These are phyloP conservation scores for Debaryomyces udenii DNA, from an alignment of 1,139 yeast genomes.

Conservation along the genomic window DNA sequence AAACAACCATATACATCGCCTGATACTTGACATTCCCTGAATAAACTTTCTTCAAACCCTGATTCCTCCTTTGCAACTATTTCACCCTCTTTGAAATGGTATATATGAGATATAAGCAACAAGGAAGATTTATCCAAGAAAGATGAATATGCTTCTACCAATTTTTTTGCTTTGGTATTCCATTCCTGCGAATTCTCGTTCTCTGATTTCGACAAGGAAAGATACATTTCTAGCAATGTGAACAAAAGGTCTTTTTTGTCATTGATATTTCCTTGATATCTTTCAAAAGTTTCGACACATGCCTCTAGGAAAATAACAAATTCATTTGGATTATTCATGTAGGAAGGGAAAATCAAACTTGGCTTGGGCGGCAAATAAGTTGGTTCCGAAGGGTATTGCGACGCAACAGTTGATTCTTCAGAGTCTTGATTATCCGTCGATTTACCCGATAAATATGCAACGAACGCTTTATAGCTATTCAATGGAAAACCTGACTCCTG, in stretches of 20 bases:
- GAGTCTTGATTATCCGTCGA: slow-evolving; percentile 16
- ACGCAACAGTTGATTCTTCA: slow-evolving; percentile 14
- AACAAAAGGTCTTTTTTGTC: slow-evolving; percentile 75
- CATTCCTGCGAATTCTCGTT: slow-evolving; percentile 47
- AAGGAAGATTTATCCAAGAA: slow-evolving; percentile 62
- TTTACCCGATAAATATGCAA: slow-evolving; percentile 57
- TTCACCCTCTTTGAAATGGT: slow-evolving; percentile 56
- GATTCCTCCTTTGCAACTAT: slow-evolving; percentile 35
- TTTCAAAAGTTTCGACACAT: slow-evolving; percentile 77
- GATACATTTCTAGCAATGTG: slow-evolving; percentile 81
- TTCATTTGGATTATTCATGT: slow-evolving; percentile 80
- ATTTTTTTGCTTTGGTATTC: slow-evolving; percentile 62
- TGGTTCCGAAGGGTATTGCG: slow-evolving; percentile 36
- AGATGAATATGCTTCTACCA: slow-evolving; percentile 48
- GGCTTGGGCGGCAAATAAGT: slow-evolving; percentile 94
- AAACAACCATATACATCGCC: slow-evolving; percentile 62
- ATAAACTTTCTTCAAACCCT: slow-evolving; percentile 65
- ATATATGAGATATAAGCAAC: slow-evolving; percentile 67
- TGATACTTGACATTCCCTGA: slow-evolving; percentile 62
- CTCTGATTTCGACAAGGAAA: slow-evolving; percentile 55
- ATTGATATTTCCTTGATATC: slow-evolving; percentile 68
- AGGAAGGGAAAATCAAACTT: slow-evolving; percentile 81
- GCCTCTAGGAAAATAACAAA: slow-evolving; percentile 95
- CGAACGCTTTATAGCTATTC: slow-evolving; percentile 73
- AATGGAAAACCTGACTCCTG: slow-evolving; percentile 29